Base-by-base conservation (phyloP, 140 eudicot species). In the Oenanthe javanica region DNA sequence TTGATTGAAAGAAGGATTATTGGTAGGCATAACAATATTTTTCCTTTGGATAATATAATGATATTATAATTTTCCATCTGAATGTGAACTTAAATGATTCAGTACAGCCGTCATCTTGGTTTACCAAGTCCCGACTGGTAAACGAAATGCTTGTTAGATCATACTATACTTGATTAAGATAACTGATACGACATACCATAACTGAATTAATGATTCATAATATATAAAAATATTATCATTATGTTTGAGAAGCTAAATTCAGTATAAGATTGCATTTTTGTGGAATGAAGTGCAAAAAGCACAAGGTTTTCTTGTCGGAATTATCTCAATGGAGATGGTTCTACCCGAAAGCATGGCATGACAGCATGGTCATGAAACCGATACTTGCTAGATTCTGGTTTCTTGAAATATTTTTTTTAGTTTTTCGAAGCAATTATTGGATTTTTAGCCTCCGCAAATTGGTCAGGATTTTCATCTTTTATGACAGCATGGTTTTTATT, bases 401-500 rank as follows among this genome's bases (percentile, higher is more conserved):
- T 10, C 13, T 73, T 46, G 12, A 19, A 21, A n/a, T 73, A 46
- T 4, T 36, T 52, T 15, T 27, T 36, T 46, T 43, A 73, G 18
- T 73, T 16, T 27, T 71, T 4, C 16, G 23, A 40, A 18, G 50
- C 23, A 71, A 71, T 38, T 0, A 16, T 71, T 13, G 13, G 14
- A 15, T n/a, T 61, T 61, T 61, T 61, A n/a, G 36, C 14, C 4
- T 61, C 69, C 9, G 7, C 5, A 67, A 67, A 67, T 72, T 36
- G 73, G 78, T 45, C 25, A 10, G 16, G 77, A 31, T n/a, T 48
- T 31, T 10, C 61, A 75, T 8, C 16, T 47, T 16, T 23, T 4
- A 75, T 47, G 78, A 48, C 43, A 75, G 61, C 78, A 6, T 78
- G 49, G 52, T 80, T 42, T 82, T 4, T 16, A 64, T 51, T 77